Base-by-base conservation (phyloP, 805 yeast species). In the Millerago galiae region DNA sequence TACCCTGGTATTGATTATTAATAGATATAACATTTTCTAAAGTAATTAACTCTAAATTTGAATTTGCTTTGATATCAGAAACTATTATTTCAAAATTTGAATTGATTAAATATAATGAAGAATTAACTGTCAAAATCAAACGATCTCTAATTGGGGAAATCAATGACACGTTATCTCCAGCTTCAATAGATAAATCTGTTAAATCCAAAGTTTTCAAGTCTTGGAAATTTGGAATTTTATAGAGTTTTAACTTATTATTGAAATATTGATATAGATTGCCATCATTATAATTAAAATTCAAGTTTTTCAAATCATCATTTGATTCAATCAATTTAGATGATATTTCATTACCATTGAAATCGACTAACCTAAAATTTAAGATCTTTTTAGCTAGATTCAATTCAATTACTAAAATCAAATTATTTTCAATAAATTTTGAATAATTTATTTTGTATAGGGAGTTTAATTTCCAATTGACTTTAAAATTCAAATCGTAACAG, bases 71-170 rank as follows among this genome's bases (percentile, higher is more conserved):
- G 37, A 31, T 1, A 39, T 47, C n/a, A 44, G 45, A 16, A 46
- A 38, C 28, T 14, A 57, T 45, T 5, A 63, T 51, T 25, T 51
- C 53, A 40, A 59, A 62, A 33, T 55, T 55, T 6, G 56, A 51
- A 38, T 62, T 77, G 18, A 71, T 59, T n/a, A 66, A 56, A 42
- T 61, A 68, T 5, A 65, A 40, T 38, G 60, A 58, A 13, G 45
- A 34, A 11, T 43, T 56, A 18, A 46, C 45, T 2, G 59, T 44
- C 13, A 62, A 24, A 17, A 62, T 33, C 5, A 62, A 26, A 42
- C 62, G 49, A 39, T 58, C 55, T 1, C 37, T 26, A 4, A 56
- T 57, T 21, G 62, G 57, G 4, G 66, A 57, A 21, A 36, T 14
- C 10, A 61, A 17, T 9, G 52, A 31, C 8, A 53, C 9, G 26